Evolutionary conservation across 2,329 filamentous ascomycete genomes (phyloP).

Genomic region (Lecanicillium sp.): DNA sequence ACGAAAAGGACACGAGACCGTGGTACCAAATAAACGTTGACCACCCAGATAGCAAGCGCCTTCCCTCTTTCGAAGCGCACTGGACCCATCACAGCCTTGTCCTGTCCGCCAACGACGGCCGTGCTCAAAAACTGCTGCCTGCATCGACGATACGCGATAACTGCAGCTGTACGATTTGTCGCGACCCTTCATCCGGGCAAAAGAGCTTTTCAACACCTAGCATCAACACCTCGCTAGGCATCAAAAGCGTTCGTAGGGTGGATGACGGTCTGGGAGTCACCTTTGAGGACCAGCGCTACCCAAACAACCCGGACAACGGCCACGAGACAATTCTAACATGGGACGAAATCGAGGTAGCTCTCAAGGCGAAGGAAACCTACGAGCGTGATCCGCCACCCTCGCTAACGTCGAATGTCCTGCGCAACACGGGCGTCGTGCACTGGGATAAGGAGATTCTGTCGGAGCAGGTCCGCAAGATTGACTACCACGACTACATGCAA

Average conservation of each 20-base stretch:
- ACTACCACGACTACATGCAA: slow-evolving; percentile 65
- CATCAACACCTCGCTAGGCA: slow-evolving; percentile 24
- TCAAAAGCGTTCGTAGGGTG: slow-evolving; percentile 20
- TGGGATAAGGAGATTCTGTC: slow-evolving; percentile 33
- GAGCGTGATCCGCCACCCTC: slow-evolving; percentile 14
- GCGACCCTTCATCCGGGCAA: slow-evolving; percentile 51
- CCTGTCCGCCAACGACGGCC: no score
- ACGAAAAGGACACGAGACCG: no score
- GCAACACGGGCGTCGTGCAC: slow-evolving; percentile 23
- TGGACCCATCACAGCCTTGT: no score
- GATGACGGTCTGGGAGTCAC: slow-evolving; percentile 41
- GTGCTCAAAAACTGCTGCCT: no score
- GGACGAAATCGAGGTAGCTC: slow-evolving; percentile 25
- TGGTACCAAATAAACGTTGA: no score
- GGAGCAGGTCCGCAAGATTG: slow-evolving; percentile 45
- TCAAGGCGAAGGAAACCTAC: slow-evolving; percentile 16
- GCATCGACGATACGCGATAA: slow-evolving; percentile 39
- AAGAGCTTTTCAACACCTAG: slow-evolving; percentile 41
- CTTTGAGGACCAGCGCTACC: slow-evolving; percentile 44
- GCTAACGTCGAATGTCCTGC: slow-evolving; percentile 16
- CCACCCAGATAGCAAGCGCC: no score
- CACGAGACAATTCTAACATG: slow-evolving; percentile 26
- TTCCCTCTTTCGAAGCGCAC: no score
- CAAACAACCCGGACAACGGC: slow-evolving; percentile 32
- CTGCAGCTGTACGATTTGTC: slow-evolving; percentile 44